Base-by-base conservation (phyloP, 495 filamentous ascomycete genomes). In the Umbilicaria muhlenbergii region DNA sequence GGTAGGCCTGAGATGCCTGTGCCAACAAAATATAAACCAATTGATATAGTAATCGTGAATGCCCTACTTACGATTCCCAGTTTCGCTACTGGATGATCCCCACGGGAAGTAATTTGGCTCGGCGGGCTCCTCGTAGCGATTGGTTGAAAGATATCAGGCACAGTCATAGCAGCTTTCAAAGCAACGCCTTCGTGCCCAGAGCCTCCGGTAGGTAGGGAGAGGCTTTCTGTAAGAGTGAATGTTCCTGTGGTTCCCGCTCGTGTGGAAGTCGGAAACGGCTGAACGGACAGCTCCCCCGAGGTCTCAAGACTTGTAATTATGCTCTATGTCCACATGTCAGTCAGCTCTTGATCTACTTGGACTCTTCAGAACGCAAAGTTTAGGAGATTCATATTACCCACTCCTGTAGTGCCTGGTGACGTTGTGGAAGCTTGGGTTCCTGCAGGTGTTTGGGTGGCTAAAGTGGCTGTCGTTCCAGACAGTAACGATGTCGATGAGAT, bases 91-190 rank as follows among this genome's bases (percentile, higher is more conserved):
- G 71, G 71, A 51, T 78, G 74, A 59, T 63, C 69, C 44, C 65
- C 45, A 32, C 71, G 58, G 12, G 56, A 60, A 17, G 58, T 41
- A 47, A 88, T 75, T 31, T 59, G 63, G 1, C 61, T 36, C 0
- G 78, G 69, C 39, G 80, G 74, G 15, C 74, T 49, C 12, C 63
- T 70, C 12, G 74, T 79, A 41, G 69, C 70, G 41, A 88, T 67
- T 18, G 83, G 80, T 10, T 66, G 52, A 45, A 75, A 74, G 24
- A 68, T 61, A 51, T 75, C 62, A 39, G 67, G 65, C 11, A 45
- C 41, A 34, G 52, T 47, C 61, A 41, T 32, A 6, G 49, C 15
- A 17, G 28, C 38, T 10, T 44, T 49, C 15, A 45, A 32, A 4
- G 47, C 32, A 3, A 28, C 36, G 11, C 43, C 51, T 21, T 34